Base-by-base conservation (phyloP, 2,329 filamentous ascomycete genomes). In the Talaromyces sp. region DNA sequence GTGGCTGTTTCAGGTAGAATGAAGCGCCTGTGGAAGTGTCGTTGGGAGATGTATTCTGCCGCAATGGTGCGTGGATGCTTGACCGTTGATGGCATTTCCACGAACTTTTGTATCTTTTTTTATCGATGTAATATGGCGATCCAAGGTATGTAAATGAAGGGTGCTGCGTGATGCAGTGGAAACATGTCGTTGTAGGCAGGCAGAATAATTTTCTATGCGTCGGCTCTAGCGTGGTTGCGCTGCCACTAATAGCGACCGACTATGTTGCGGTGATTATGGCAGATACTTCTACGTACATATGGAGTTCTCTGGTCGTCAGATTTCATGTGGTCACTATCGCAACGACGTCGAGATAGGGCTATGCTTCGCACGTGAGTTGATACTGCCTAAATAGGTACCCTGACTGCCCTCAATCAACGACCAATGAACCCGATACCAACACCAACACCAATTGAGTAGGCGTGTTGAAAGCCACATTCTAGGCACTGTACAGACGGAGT, bases 1-100 rank as follows among this genome's bases (percentile, higher is more conserved):
- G 25, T 59, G 2, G 57, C 21, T 1, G 68, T 67, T 7, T 55
- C 28, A 18, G 61, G 37, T 16, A 71, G 55, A n/a, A 48, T 67
- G 46, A 70, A 54, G 8, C 66, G 66, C 28, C 65, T 66, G 64
- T 72, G 69, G 60, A 69, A 71, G 57, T 61, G 59, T 58, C 11
- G 57, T 5, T 63, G 31, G 12, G 69, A 70, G 44, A 71, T 68
- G 23, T 63, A 59, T 35, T 59, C 39, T 37, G 42, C 39, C 14
- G 57, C 57, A 18, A 48, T 23, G 12, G 57, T 48, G 31, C 57
- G 57, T n/a, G 57, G 31, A 5, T 6, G 1, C 1, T 48, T 35
- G 12, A 48, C 23, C 35, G n/a, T 59, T 7, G 57, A 25, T 37
- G 55, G 23, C 37, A 31, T 58, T 3, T 12, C n/a, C 16, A 23